Base-by-base conservation (phyloP, 192 early-diverging fungal species). In the Coemansia sp. region DNA sequence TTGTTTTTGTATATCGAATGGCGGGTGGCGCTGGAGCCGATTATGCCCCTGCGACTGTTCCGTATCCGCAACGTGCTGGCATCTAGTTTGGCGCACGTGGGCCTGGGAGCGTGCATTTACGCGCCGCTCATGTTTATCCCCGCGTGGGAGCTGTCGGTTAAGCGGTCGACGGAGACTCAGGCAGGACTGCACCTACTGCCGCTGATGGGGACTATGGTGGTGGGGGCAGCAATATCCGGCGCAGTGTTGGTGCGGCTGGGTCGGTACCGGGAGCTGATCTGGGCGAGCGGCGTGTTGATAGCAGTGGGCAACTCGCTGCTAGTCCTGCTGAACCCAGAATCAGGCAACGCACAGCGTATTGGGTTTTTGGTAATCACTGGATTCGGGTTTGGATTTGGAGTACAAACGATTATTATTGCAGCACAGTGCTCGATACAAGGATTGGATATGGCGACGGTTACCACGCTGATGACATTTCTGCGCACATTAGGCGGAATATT, bases 171-270 rank as follows among this genome's bases (percentile, higher is more conserved):
- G 14, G 88, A 93, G 11, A 88, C 85, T 1, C 13, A 63, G 9
- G 80, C 88, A 14, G 93, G 92, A 11, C 31, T 98, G 18, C 79
- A 87, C 39, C 59, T 86, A 23, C 66, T 98, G 21, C 90, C 93
- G 1, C 46, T 92, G 27, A 83, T 94, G 53, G 46, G 87, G 17
- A 80, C 71, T 26, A 73, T 88, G 42, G 87, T 91, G 18, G n/a
- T 89, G 9, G 50, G 81, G 13, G 72, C 83, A 34, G 78, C 88
- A 21, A n/a, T 71, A 8, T 73, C 85, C 8, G 92, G 93, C 19
- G 56, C 80, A 23, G 38, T 83, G 31, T 74, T 83, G 17, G 74
- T 80, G 0, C 56, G 77, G 14, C 67, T 76, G 19, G 84, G 86
- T 14, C 59, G 56, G 40, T 90, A 87, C 65, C 60, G 80, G 7